Evolutionary conservation across 2,329 filamentous ascomycete species (phyloP).

Genomic region (Ophiocordyceps robertsii): DNA sequence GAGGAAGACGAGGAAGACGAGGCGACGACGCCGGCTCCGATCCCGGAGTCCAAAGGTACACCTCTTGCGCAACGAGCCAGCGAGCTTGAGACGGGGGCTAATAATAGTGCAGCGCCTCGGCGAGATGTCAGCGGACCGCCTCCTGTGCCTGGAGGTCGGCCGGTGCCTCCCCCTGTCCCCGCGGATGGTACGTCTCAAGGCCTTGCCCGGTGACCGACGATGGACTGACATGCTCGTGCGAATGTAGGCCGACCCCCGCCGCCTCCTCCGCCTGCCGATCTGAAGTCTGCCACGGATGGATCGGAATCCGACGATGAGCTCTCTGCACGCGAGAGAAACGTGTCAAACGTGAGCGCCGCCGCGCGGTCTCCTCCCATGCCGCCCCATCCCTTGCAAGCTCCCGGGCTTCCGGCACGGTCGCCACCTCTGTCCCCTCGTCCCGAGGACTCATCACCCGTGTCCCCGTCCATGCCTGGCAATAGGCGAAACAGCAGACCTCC

Average conservation of each 20-base stretch:
- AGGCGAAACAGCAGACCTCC: conserved; percentile 44
- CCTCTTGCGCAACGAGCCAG: conserved; percentile 4
- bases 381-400: conserved; percentile 16
- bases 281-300: conserved; percentile 57
- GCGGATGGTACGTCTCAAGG: conserved; percentile 40
- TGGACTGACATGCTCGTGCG: background rate
- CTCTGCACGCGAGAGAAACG: conserved; percentile 36
- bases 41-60: conserved; percentile 10
- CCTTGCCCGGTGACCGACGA: background rate
- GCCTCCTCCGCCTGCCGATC: conserved; percentile 34
- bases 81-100: conserved; percentile 8
- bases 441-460: conserved; percentile 28
- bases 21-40: conserved; percentile 19
- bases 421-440: conserved; percentile 21
- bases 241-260: conserved; percentile 49
- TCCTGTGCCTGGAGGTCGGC: conserved; percentile 35
- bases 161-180: conserved; percentile 44
- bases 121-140: conserved; percentile 24
- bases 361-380: conserved; percentile 28
- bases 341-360: conserved; percentile 20
- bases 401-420: conserved; percentile 15
- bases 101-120: conserved; percentile 16
- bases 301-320: conserved; percentile 85
- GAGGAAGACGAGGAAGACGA: conserved; percentile 22
- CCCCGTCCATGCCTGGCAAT: conserved; percentile 25